These are phyloP conservation scores for Lophiostoma macrostomum DNA, from an alignment of 495 filamentous ascomycete genomes.

Conservation along the genomic window DNA sequence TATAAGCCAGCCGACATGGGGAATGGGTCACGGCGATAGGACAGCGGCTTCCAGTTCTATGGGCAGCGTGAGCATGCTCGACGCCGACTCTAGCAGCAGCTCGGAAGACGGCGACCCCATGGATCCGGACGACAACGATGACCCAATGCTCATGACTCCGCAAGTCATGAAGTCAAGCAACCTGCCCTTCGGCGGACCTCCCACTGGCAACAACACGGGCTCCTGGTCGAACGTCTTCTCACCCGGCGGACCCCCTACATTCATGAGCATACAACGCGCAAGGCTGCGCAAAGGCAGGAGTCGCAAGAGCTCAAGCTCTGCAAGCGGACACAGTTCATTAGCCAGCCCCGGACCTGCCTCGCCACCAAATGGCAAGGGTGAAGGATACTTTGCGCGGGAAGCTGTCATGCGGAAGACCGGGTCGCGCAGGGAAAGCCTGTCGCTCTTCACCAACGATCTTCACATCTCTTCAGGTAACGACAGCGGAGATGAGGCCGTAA, in stretches of 20 bases:
- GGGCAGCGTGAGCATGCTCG: constrained; percentile 77
- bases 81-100: constrained; percentile 68
- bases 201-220: constrained; percentile 9
- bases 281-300: constrained; percentile 55
- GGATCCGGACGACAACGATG: constrained; percentile 75
- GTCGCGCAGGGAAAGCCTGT: constrained; percentile 76
- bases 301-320: constrained; percentile 67
- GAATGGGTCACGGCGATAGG: constrained; percentile 55
- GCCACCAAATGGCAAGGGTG: constrained; percentile 57
- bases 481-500: constrained; percentile 69
- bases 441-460: constrained; percentile 79
- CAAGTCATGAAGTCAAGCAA: constrained; percentile 54
- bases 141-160: constrained; percentile 68
- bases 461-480: constrained; percentile 73
- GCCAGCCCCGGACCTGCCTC: constrained; percentile 62
- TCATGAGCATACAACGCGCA: constrained; percentile 60
- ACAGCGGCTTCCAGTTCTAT: constrained; percentile 77
- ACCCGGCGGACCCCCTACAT: constrained; percentile 50
- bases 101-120: constrained; percentile 76
- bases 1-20: constrained; percentile 42
- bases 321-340: constrained; percentile 66
- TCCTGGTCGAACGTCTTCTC: constrained; percentile 56
- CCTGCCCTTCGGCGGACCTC: constrained; percentile 41
- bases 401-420: constrained; percentile 49
- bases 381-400: constrained; percentile 37